Base-by-base conservation (phyloP, 805 yeast genomes). In the Saccharomycopsis vini region DNA sequence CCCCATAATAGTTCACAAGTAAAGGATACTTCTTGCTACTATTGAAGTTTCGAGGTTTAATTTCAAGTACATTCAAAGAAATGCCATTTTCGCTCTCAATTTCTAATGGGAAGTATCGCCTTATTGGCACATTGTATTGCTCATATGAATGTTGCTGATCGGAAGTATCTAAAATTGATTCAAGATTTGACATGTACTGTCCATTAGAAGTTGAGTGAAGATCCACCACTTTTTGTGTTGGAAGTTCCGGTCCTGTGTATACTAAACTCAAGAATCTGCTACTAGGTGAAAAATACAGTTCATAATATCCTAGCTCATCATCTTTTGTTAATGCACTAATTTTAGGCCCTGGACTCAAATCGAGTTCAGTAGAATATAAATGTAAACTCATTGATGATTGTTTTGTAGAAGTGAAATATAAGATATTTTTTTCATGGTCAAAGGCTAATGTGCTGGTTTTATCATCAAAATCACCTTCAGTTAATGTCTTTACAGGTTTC, bases 181-280 rank as follows among this genome's bases (percentile, higher is more conserved):
- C 23, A 9, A 43, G 19, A 19, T 42, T 20, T n/a, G 36, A 24
- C 16, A 49, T 39, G 30, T 32, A 42, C 79, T 20, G 54, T 44
- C 49, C 72, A 70, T 48, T 42, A 13, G 54, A 59, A 3, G 60
- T 54, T n/a, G n/a, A n/a, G 49, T 72, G 71, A 32, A 82, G 62
- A 50, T 77, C 79, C 35, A 87, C 53, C 51, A 92, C 69, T 53
- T 72, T 72, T 62, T 92, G 97, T 56, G 71, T 70, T 24, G 98
- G 96, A 22, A 85, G 69, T 2, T 63, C 66, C 1, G 97, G 95
- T 2, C 97, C 96, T 30, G 66, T 60, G 57, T 86, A 83, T 19
- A 58, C 60, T 31, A 76, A 59, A 9, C 68, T 56, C 35, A 73
- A 63, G 54, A 66, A 80, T 49, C 78, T 67, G 3, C 79, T 71